phyloP scores from a whole-genome alignment of 495 filamentous ascomycete species.

The Darksidea phi region DNA sequence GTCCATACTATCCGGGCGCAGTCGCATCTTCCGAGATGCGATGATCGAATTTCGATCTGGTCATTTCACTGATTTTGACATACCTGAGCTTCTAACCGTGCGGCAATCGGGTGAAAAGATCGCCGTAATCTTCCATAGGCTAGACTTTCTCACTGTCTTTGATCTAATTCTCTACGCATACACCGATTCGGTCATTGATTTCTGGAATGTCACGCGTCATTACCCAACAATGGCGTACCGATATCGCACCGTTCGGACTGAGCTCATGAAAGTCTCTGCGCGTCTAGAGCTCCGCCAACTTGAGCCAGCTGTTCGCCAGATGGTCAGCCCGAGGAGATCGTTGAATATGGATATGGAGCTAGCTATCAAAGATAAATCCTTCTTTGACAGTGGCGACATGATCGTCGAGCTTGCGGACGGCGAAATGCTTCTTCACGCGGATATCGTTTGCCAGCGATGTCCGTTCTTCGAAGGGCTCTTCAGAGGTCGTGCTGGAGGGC shows the following conservation, averaged over 20 bases:
- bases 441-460: conserved; percentile 76
- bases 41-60: conserved; percentile 53
- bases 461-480: conserved; percentile 92
- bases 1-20: conserved; percentile 74
- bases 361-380: conserved; percentile 64
- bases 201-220: conserved; percentile 73
- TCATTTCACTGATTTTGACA: conserved; percentile 37
- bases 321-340: conserved; percentile 60
- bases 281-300: conserved; percentile 64
- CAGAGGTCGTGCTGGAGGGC: conserved; percentile 75
- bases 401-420: conserved; percentile 71
- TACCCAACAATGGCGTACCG: conserved; percentile 60
- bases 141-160: conserved; percentile 73
- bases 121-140: conserved; percentile 59
- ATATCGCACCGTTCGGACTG: conserved; percentile 73
- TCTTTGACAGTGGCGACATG: conserved; percentile 73
- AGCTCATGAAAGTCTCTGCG: conserved; percentile 76
- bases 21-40: conserved; percentile 62
- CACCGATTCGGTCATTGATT: conserved; percentile 73
- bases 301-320: conserved; percentile 72
- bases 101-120: conserved; percentile 50
- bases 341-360: conserved; percentile 65
- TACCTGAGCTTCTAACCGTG: conserved; percentile 62
- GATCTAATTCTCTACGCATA: conserved; percentile 81
- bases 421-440: conserved; percentile 69